Evolutionary conservation across 2,329 filamentous ascomycete species (phyloP), one percentile per base, ranked within the genome.

Genomic region (Erysiphe neolycopersici): DNA sequence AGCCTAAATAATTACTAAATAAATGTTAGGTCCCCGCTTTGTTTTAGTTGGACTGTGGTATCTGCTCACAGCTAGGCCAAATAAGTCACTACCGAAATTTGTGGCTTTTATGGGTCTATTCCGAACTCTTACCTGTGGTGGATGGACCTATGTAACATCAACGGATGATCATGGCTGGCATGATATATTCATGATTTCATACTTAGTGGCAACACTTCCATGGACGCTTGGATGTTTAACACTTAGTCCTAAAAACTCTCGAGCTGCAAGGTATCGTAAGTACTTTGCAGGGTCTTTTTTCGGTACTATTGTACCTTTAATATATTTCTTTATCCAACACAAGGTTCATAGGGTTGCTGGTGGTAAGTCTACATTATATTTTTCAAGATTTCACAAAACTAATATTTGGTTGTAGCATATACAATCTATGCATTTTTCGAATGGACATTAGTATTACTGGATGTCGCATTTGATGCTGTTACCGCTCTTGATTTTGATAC

Each of bases 151-250:
- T 60, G 76, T 98, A 48, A 98, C 89, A 22, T 95, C 89, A 48
- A 98, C 89, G 38, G 89, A 98, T 58, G 83, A 95, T 59, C 89
- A 98, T 60, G 76, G 92, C 61, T 95, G 84, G 85, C 89, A 98
- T 59, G 89, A 98, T 56, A 87, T 95, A 49, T 87, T 98, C 59
- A 98, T 98, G 89, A 94, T 98, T 52, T 91, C 84, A 13, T 98
- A 98, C 60, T 67, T 98, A 45, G 77, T 98, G 39, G 79, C 83
- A 31, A 95, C 89, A 2, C 66, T 98, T 44, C 89, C 89, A 1
- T 98, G 89, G 89, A 98, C 87, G 1, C 60, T 83, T 41, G 89
- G 89, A 41, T 94, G 87, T 59, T 70, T 95, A 48, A 74, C 79
- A 5, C 64, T 95, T 43, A 94, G 85, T 60, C 84, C 43, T 12